Base-by-base conservation (phyloP, 257 asterid species). In the Solanum habrochaites region DNA sequence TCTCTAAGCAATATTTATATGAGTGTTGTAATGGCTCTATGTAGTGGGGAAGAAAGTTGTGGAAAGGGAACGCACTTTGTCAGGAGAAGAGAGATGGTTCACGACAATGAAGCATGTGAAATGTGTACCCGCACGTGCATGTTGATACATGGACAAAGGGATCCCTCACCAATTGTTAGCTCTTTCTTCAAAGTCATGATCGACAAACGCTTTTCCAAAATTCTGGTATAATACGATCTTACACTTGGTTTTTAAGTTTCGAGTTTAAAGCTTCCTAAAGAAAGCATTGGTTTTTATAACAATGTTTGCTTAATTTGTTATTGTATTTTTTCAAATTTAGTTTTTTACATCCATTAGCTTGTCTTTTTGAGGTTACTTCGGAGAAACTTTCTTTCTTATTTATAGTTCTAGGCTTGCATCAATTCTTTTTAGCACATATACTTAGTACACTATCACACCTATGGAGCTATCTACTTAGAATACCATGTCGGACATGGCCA, bases 141-240 rank as follows among this genome's bases (percentile, higher is more conserved):
- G 66, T 71, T 84, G 88, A 45, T 88, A 45, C 92, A 90, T 82
- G 35, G 66, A 43, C 86, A 85, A 29, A 62, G 11, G 67, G 87
- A 83, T 14, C 27, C 82, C 11, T 49, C 56, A 13, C 71, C 87
- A 25, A 31, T 20, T 49, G 87, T 88, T 32, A 23, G 16, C 67
- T 84, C 90, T 62, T 91, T 91, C 87, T 88, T 91, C 88, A 91
- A 89, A 85, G 16, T 91, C 77, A 72, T 91, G 89, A 37, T 91
- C 23, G 90, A 89, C 16, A 2, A 47, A 7, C 85, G 84, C 37
- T 89, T 85, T 58, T n/a, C 82, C 14, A 75, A 86, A 62, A 81
- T 74, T 40, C 85, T 91, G 93, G 93, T 89, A 85, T 67, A 70
- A 37, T 49, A 11, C n/a, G 29, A 35, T 88, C 42, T 73, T 60